Conservation (phyloP, 371 early-diverging fungal genomes). For the Mitosporidium daphniae region DNA sequence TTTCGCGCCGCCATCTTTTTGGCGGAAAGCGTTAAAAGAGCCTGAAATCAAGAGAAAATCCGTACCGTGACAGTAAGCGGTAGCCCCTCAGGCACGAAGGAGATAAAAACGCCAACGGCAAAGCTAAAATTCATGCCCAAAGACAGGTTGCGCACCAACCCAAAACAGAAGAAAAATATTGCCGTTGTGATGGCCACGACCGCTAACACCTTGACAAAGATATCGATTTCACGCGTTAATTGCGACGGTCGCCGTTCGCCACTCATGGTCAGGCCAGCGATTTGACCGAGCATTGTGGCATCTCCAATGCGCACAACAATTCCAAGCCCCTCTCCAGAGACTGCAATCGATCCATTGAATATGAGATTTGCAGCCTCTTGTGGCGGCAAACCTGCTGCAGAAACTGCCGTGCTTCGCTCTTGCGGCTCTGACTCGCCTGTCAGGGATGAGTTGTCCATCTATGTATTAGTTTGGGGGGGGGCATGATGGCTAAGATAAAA, state of each 20-base stretch:
- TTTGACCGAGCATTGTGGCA: conserved; percentile 55
- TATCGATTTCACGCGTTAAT: conserved; percentile 27
- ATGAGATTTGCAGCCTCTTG: conserved; percentile 53
- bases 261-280: conserved; percentile 38
- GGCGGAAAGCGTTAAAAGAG: conserved; percentile 54
- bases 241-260: conserved; percentile 27
- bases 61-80: conserved; percentile 14
- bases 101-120: conserved; percentile 21
- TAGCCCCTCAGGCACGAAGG: conserved; percentile 15
- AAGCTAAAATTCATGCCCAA: conserved; percentile 17
- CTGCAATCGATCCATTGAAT: conserved; percentile 45
- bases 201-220: conserved; percentile 46
- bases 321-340: conserved; percentile 51
- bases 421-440: conserved; percentile 78
- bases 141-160: conserved; percentile 14
- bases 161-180: conserved; percentile 36
- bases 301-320: conserved; percentile 63
- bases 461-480: no score
- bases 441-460: conserved; percentile 71
- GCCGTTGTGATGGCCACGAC: conserved; percentile 27
- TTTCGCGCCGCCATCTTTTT: conserved; percentile 51
- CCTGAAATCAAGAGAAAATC: no score
- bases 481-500: no score
- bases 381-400: conserved; percentile 27
- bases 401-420: conserved; percentile 18